phyloP scores from a whole-genome alignment of 2,329 filamentous ascomycete genomes.

The Diaporthe eres region DNA sequence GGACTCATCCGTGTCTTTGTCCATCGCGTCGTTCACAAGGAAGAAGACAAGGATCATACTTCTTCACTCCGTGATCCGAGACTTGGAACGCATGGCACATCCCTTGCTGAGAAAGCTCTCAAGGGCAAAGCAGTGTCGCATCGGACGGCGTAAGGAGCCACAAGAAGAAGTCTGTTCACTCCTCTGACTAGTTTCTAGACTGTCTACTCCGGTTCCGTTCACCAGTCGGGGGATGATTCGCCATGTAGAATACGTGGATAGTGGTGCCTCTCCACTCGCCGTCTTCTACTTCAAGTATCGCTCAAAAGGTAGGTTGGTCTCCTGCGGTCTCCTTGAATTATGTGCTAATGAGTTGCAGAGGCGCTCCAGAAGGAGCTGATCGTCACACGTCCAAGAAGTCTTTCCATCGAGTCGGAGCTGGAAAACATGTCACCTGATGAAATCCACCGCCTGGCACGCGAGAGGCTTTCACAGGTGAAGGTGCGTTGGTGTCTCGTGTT shows the following conservation, averaged over 20 bases:
- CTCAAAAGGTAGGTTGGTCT: slow-evolving; percentile 45
- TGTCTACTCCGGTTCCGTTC: neutral
- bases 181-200: neutral
- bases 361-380: slow-evolving; percentile 51
- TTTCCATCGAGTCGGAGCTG: slow-evolving; percentile 43
- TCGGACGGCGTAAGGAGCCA: slow-evolving; percentile 48
- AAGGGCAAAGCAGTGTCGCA: slow-evolving; percentile 53
- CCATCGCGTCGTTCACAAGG: neutral
- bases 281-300: slow-evolving; percentile 52
- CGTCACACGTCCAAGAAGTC: slow-evolving; percentile 46
- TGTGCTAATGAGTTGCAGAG: slow-evolving; percentile 42
- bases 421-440: slow-evolving; percentile 46
- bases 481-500: slow-evolving; percentile 34
- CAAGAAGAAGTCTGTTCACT: neutral
- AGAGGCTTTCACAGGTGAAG: slow-evolving; percentile 48
- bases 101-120: slow-evolving; percentile 51
- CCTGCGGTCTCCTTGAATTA: too few species aligned
- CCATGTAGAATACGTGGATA: neutral
- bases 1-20: slow-evolving; percentile 3
- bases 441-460: slow-evolving; percentile 49
- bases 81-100: neutral
- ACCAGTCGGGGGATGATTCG: too few species aligned
- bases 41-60: too few species aligned
- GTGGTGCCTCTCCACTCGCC: slow-evolving; percentile 46
- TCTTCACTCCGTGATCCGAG: neutral